Evolutionary conservation across 805 yeast species (phyloP).

Genomic region (Ogataea naganishii): DNA sequence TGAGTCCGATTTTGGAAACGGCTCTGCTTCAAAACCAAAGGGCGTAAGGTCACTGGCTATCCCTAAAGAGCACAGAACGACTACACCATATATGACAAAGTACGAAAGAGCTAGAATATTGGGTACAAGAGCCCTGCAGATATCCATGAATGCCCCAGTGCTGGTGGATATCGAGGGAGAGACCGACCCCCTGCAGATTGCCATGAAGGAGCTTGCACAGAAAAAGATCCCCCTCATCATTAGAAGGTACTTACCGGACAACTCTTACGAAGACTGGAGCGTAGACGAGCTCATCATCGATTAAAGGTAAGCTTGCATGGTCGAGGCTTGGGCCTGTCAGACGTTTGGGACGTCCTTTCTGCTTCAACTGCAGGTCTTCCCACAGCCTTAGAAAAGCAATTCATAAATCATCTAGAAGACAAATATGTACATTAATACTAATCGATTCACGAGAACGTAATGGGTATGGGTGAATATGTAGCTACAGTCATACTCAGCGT

Average conservation of each 20-base stretch:
- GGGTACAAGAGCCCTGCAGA: conserved; percentile 96
- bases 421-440: too few relatives aligned
- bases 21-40: conserved; percentile 26
- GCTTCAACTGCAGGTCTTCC: too few relatives aligned
- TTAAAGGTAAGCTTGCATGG: conserved; percentile 11
- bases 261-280: conserved; percentile 97
- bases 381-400: too few relatives aligned
- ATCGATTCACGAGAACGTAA: too few relatives aligned
- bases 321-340: background rate
- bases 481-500: too few relatives aligned
- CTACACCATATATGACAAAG: conserved; percentile 98
- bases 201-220: conserved; percentile 93
- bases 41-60: conserved; percentile 77
- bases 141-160: conserved; percentile 97
- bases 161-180: conserved; percentile 98
- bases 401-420: too few relatives aligned
- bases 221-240: conserved; percentile 92
- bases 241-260: conserved; percentile 94
- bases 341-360: background rate
- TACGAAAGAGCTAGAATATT: conserved; percentile 96
- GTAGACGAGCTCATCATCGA: conserved; percentile 96
- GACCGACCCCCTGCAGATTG: conserved; percentile 96
- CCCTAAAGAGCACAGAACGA: conserved; percentile 78
- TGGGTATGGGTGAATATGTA: too few relatives aligned
- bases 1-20: conserved; percentile 32